Conservation (phyloP, 2,329 filamentous ascomycete genomes). For the Alternaria sp. region DNA sequence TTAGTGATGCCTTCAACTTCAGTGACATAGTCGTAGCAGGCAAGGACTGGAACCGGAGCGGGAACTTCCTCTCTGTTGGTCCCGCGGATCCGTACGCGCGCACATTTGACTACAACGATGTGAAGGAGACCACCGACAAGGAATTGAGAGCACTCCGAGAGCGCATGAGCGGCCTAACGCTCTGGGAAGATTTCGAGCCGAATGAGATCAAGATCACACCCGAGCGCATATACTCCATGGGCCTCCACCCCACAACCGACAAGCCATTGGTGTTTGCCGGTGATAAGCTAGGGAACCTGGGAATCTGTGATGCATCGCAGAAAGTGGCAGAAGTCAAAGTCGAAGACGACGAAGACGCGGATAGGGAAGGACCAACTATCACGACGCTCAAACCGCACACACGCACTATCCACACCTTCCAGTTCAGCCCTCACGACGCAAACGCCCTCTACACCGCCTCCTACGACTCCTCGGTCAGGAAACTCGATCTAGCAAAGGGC, state of each 20-base stretch:
- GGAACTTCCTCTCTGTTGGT: slow-evolving; percentile 71
- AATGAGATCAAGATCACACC: slow-evolving; percentile 57
- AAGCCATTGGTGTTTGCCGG: slow-evolving; percentile 92
- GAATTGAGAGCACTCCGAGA: slow-evolving; percentile 74
- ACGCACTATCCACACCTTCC: slow-evolving; percentile 84
- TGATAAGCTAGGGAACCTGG: slow-evolving; percentile 90
- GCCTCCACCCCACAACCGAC: slow-evolving; percentile 84
- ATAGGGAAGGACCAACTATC: slow-evolving; percentile 75
- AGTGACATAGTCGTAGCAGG: slow-evolving; percentile 81
- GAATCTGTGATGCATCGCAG: slow-evolving; percentile 88
- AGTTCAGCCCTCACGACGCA: slow-evolving; percentile 74
- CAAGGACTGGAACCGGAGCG: slow-evolving; percentile 72
- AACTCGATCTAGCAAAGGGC: slow-evolving; percentile 83
- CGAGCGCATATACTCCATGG: slow-evolving; percentile 70
- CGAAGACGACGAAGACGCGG: slow-evolving; percentile 69
- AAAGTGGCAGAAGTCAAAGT: slow-evolving; percentile 58
- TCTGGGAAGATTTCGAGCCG: slow-evolving; percentile 86
- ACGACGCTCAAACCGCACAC: slow-evolving; percentile 90
- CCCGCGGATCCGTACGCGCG: slow-evolving; percentile 79
- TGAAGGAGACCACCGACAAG: slow-evolving; percentile 78
- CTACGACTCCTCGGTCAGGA: no score
- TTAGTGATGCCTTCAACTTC: slow-evolving; percentile 73
- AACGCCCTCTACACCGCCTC: slow-evolving; percentile 84
- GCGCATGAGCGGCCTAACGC: slow-evolving; percentile 75
- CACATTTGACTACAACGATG: slow-evolving; percentile 85